Conservation (phyloP, 129 eudicot genomes). For the Lactuca saligna region DNA sequence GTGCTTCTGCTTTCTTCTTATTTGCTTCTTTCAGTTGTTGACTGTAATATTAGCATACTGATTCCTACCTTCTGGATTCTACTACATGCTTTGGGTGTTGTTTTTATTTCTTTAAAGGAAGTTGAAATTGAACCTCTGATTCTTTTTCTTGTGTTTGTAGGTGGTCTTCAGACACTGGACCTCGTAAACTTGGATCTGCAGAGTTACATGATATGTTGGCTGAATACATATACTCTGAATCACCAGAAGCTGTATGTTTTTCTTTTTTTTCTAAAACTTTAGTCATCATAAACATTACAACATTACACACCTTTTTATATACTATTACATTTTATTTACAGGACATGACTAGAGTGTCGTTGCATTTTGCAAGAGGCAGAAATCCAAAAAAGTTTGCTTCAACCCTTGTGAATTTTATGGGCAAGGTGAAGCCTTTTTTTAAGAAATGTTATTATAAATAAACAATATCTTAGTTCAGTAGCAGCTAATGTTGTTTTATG, state of each 20-base stretch:
- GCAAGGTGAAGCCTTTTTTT: conserved; percentile 57
- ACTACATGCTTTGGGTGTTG: background rate
- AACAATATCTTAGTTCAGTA: background rate
- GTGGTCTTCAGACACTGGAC: conserved; percentile 89
- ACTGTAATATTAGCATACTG: too few species aligned
- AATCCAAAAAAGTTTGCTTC: conserved; percentile 79
- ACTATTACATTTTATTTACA: conserved; percentile 30
- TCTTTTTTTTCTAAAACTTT: background rate
- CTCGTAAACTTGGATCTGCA: conserved; percentile 69
- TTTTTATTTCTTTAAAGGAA: background rate
- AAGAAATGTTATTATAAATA: background rate
- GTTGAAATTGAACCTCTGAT: background rate
- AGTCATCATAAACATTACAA: background rate
- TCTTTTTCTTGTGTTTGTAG: conserved; percentile 33
- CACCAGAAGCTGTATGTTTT: conserved; percentile 79
- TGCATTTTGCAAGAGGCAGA: conserved; percentile 89
- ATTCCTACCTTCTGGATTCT: too few species aligned
- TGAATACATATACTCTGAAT: conserved; percentile 83
- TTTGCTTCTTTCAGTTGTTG: background rate
- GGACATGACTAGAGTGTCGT: conserved; percentile 88
- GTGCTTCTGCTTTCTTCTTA: conserved; percentile 25
- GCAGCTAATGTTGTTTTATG: background rate
- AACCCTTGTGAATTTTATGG: conserved; percentile 83
- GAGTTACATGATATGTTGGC: conserved; percentile 95
- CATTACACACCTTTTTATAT: background rate